Conservation (phyloP, 2,329 filamentous ascomycete species). For the Talaromyces sp. region DNA sequence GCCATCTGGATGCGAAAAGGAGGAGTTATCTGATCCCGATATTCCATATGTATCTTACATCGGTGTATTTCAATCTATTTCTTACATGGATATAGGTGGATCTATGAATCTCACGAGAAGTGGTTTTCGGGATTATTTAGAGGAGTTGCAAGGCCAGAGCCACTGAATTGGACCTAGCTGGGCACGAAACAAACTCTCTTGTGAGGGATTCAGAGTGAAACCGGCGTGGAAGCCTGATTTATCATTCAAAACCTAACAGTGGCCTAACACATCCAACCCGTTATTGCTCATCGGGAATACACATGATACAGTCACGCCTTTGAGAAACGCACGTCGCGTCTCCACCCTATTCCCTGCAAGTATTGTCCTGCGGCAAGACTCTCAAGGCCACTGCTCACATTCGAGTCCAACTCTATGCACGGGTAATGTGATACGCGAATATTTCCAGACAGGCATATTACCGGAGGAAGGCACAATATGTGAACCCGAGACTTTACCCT, state of each 20-base stretch:
- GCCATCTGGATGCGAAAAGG: background rate
- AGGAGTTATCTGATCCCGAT: background rate
- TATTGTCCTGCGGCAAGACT: background rate
- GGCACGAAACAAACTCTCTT: background rate
- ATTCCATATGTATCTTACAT: background rate
- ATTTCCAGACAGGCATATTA: background rate
- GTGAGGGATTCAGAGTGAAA: background rate
- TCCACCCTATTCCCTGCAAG: background rate
- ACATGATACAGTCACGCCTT: background rate
- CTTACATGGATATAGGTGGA: background rate
- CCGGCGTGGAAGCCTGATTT: background rate
- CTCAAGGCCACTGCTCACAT: background rate
- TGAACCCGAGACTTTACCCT: background rate
- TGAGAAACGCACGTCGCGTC: background rate
- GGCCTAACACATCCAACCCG: background rate
- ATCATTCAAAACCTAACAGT: background rate
- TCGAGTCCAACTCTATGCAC: background rate
- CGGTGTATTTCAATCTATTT: background rate
- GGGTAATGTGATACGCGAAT: background rate
- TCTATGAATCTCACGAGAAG: background rate
- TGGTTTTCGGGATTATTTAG: background rate
- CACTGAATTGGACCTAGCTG: background rate
- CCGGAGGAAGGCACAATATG: background rate
- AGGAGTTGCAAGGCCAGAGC: background rate
- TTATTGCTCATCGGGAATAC: too few species aligned